These are phyloP conservation scores for Blastobotrys indianensis DNA, from an alignment of 1,139 yeast species.

Conservation along the genomic window DNA sequence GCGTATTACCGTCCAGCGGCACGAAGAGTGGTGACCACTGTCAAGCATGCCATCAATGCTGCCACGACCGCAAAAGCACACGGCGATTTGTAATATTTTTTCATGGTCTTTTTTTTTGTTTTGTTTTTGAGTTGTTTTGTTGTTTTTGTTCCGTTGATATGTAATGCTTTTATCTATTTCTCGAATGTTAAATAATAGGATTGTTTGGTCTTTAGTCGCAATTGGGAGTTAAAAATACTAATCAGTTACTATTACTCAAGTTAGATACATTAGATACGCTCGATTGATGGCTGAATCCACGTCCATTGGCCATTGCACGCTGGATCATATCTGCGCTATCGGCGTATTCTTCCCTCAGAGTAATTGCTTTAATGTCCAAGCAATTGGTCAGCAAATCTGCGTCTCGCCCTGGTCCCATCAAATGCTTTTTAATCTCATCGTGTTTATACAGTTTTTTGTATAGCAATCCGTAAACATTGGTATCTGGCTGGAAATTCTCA, in stretches of 20 bases:
- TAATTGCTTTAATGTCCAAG: constrained; percentile 10
- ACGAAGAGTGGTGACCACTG: too few species aligned
- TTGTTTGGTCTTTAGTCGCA: too few species aligned
- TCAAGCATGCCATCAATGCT: not conserved
- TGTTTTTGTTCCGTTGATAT: too few species aligned
- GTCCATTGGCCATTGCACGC: constrained; percentile 8
- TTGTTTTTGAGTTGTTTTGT: not conserved
- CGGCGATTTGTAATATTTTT: not conserved
- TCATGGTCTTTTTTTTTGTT: not conserved
- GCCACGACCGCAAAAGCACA: not conserved
- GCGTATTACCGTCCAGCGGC: not conserved
- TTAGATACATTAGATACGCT: not conserved
- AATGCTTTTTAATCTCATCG: constrained; percentile 9
- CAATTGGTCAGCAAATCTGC: constrained; percentile 9
- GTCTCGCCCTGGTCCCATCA: constrained; percentile 11
- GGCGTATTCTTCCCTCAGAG: constrained; percentile 9
- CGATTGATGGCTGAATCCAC: too few species aligned
- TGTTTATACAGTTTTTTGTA: constrained; percentile 9
- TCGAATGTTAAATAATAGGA: too few species aligned
- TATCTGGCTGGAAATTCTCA: constrained; percentile 11
- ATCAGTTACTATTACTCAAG: too few species aligned
- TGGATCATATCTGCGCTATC: constrained; percentile 8
- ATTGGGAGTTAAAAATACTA: not conserved
- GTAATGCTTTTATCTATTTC: too few species aligned
- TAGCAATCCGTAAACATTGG: constrained; percentile 9